Evolutionary conservation across 345 rosid genomes (phyloP), one percentile per base, ranked within the genome.

Genomic region (Rhodamnia argentea): DNA sequence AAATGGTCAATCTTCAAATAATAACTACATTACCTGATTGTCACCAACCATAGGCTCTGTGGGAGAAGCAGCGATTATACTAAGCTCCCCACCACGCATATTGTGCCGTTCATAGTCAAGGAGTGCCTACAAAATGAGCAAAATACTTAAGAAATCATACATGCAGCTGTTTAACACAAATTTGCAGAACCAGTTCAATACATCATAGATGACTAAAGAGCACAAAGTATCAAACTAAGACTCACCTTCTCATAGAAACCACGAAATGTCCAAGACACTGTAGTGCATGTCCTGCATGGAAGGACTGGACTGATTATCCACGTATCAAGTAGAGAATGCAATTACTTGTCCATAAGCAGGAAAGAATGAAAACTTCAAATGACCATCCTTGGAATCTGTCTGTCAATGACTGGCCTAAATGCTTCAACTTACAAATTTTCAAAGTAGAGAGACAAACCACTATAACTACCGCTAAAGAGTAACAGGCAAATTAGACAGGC

Each of bases 41-140:
- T 94, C 95, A 53, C 88, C 91, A 85, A 76, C 87, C 90, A 87
- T 81, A 51, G 96, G 90, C 87, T 93, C 96, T 29, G 90, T 58
- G 11, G 89, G 92, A 78, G 92, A 87, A 83, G 95, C 87, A 90
- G 91, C 87, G 76, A 93, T 91, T 85, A 91, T 78, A 81, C 83
- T 89, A 84, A 92, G 90, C 91, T 95, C 98, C 85, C 96, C 97
- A 83, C 90, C 91, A 81, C 52, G 62, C 78, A 89, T 92, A 89
- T 94, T 94, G 83, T 92, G 95, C 90, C 95, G 94, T 90, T 97
- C 98, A 89, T 93, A 97, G 83, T 97, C 99, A 85, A 97, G 96
- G 59, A 97, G 98, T 51, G 97, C 94, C 99, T 97, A 88, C 57
- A 83, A 81, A 90, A 76, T 26, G 47, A 82, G 16, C 24, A 70